phyloP scores from a whole-genome alignment of 352 stramenopile genomes.

The Globisporangium solare region DNA sequence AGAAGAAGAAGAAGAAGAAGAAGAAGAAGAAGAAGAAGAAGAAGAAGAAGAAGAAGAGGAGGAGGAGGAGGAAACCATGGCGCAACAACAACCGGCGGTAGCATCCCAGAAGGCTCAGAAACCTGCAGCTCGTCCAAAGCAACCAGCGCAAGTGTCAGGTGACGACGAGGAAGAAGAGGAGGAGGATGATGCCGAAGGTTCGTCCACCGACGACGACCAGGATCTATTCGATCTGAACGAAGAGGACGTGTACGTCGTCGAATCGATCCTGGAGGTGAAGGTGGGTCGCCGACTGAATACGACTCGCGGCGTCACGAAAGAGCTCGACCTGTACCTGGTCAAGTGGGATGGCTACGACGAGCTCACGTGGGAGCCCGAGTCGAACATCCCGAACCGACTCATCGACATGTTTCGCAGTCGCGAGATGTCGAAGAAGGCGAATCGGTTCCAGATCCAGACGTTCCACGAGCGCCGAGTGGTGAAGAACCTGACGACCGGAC shows the following conservation, averaged over 20 bases:
- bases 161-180: conserved; percentile 6
- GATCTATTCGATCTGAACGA: conserved; percentile 69
- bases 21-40: conserved; percentile 20
- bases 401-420: conserved; percentile 56
- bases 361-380: conserved; percentile 70
- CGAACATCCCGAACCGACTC: conserved; percentile 61
- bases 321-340: conserved; percentile 65
- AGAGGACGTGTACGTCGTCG: conserved; percentile 69
- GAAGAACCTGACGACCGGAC: conserved; percentile 51
- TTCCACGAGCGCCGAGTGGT: conserved; percentile 48
- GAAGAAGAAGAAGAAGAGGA: conserved; percentile 30
- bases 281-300: conserved; percentile 39
- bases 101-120: background rate
- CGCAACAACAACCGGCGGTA: conserved; percentile 12
- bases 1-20: conserved; percentile 17
- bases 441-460: conserved; percentile 51
- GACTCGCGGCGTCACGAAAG: conserved; percentile 35
- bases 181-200: conserved; percentile 25
- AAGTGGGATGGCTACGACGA: conserved; percentile 82
- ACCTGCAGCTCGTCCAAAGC: conserved; percentile 3
- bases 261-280: conserved; percentile 69
- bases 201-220: conserved; percentile 60
- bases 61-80: conserved; percentile 19
- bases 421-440: conserved; percentile 38
- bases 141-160: background rate